Evolutionary conservation across 139 green algal genomes (phyloP), one percentile per base, ranked within the genome.

Genomic region (Penium margaritaceum): DNA sequence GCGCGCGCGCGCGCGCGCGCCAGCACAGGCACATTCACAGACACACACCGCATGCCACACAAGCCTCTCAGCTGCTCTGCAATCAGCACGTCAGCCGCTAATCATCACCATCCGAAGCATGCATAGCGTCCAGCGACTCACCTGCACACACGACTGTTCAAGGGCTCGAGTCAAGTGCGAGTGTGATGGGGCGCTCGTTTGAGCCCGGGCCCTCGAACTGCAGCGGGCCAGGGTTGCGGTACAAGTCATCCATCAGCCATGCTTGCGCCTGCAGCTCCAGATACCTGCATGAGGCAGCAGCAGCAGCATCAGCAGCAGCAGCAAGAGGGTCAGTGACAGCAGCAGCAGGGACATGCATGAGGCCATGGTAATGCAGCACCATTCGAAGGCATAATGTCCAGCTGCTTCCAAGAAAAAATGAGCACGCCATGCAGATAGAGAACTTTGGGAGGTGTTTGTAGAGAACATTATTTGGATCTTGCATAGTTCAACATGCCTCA

Each of bases 161-260:
- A 15, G 14, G 12, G 15, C 63, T 15, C 67, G 75, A 17, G 62
- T 89, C 83, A 47, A 88, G 67, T 7, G 61, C 67, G 24, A 90
- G 78, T 2, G 84, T 90, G 53, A 84, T 63, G 53, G 57, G 83
- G 37, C 63, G 69, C 4, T 30, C 19, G 54, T 88, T 34, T 0
- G 72, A 78, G 6, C 2, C 27, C 2, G 61, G 15, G 12, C 78
- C 85, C 3, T 65, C 17, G 70, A 89, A 89, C 76, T 86, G 77
- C 54, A 90, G 84, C 21, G 85, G 83, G 0, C 74, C 86, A 0
- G 86, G 86, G 67, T 41, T 82, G 21, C 81, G 53, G 75, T 76
- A 88, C 44, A 57, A 70, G 84, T 90, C 86, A 12, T 69, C 17
- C 19, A 81, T 14, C 17, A 67, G 68, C 86, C 86, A 90, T 3